Conservation (phyloP, 2,329 filamentous ascomycete genomes). For the Ophiostoma perfectum region DNA sequence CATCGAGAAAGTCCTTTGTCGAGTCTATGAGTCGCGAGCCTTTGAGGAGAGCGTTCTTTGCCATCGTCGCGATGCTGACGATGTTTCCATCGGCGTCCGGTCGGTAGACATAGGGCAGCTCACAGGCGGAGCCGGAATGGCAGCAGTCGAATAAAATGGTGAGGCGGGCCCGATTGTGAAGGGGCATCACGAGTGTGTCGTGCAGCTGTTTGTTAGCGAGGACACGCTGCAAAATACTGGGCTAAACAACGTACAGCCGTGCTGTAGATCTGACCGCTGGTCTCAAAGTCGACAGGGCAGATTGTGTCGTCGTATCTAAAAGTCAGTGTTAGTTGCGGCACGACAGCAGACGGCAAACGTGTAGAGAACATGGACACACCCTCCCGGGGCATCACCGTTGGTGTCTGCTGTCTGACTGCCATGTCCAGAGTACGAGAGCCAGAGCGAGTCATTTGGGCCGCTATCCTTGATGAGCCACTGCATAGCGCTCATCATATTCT, state of each 20-base stretch:
- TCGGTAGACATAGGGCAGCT: conserved; percentile 54
- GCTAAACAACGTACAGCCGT: conserved; percentile 31
- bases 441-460: conserved; percentile 47
- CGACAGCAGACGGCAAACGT: background rate
- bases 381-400: conserved; percentile 34
- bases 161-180: conserved; percentile 47
- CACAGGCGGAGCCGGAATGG: conserved; percentile 54
- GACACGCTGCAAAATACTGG: background rate
- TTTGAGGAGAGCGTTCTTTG: conserved; percentile 44
- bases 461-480: conserved; percentile 49
- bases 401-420: conserved; percentile 48
- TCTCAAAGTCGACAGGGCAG: conserved; percentile 48
- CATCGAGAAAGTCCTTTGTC: background rate
- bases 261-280: conserved; percentile 49
- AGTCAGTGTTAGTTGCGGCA: background rate
- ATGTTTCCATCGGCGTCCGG: conserved; percentile 52
- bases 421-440: conserved; percentile 56
- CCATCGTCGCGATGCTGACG: conserved; percentile 39
- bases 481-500: conserved; percentile 45
- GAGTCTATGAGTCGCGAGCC: conserved; percentile 42
- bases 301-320: conserved; percentile 44
- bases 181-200: conserved; percentile 44
- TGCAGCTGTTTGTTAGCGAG: conserved; percentile 36
- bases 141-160: conserved; percentile 58
- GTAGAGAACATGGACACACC: background rate